Evolutionary conservation across 352 stramenopile species (phyloP).

Genomic region (Phytopythium montanum): DNA sequence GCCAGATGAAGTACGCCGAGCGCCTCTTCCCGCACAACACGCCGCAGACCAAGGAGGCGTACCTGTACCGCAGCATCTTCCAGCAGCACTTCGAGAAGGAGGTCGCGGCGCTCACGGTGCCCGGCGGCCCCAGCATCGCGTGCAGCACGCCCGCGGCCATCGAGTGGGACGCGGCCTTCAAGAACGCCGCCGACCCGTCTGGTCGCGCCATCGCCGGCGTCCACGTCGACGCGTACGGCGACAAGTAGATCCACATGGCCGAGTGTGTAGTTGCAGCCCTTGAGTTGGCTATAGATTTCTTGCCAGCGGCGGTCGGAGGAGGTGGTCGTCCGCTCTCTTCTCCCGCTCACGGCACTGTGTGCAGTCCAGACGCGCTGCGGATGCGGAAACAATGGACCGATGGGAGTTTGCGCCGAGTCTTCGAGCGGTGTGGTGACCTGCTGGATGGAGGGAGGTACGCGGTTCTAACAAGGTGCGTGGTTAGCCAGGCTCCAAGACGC

Average conservation of each 20-base stretch:
- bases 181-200: slow-evolving; percentile 93
- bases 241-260: slow-evolving; percentile 1
- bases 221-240: slow-evolving; percentile 93
- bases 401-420: background rate
- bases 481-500: background rate
- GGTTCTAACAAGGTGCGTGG: background rate
- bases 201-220: slow-evolving; percentile 94
- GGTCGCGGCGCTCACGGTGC: slow-evolving; percentile 95
- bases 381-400: background rate
- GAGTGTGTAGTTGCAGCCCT: slow-evolving; percentile 1
- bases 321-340: background rate
- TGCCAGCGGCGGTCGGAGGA: background rate
- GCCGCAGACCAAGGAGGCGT: slow-evolving; percentile 97
- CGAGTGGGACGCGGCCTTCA: slow-evolving; percentile 96
- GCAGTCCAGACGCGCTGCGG: background rate
- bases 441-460: background rate
- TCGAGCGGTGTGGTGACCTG: background rate
- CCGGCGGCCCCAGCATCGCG: slow-evolving; percentile 96
- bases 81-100: slow-evolving; percentile 97
- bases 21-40: slow-evolving; percentile 98
- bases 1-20: slow-evolving; percentile 93
- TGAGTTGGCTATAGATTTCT: slow-evolving; percentile 1
- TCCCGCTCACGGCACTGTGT: background rate
- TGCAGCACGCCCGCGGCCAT: slow-evolving; percentile 98
- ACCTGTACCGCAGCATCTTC: slow-evolving; percentile 96